Conservation (phyloP, 179 eudicot species). For the Nepenthes alata region DNA sequence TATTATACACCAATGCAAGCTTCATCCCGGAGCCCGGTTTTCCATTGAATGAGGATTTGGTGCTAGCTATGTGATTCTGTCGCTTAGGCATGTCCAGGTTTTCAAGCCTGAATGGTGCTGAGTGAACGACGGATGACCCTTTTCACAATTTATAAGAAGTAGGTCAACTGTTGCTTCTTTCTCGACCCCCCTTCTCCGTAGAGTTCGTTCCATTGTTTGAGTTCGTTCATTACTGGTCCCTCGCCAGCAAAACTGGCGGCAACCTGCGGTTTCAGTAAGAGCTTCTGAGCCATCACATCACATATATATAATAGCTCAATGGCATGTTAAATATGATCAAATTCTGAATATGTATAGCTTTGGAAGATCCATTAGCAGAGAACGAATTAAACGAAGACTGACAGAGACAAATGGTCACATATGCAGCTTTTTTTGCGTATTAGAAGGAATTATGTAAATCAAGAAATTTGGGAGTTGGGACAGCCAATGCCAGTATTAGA, state of each 20-base stretch:
- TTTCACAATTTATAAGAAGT: conserved; percentile 49
- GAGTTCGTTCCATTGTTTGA: conserved; percentile 88
- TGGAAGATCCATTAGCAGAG: too few species aligned
- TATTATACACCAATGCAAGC: conserved; percentile 13
- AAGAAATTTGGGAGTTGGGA: too few species aligned
- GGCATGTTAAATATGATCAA: too few species aligned
- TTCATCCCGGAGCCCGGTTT: conserved; percentile 8
- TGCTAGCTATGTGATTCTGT: conserved; percentile 2
- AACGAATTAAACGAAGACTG: too few species aligned
- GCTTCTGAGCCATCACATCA: too few species aligned
- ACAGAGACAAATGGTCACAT: too few species aligned
- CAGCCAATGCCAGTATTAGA: too few species aligned
- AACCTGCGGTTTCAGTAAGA: conserved; percentile 39
- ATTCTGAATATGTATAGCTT: too few species aligned
- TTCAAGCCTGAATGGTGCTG: background rate
- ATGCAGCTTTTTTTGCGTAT: too few species aligned
- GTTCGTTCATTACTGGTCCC: conserved; percentile 76
- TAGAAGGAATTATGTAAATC: too few species aligned
- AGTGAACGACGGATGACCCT: background rate
- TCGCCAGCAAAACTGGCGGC: conserved; percentile 91
- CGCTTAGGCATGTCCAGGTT: conserved; percentile 1
- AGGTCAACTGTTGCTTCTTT: conserved; percentile 78
- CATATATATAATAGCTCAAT: too few species aligned
- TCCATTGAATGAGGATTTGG: conserved; percentile 10
- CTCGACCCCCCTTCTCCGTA: conserved; percentile 97